Evolutionary conservation across 2,329 filamentous ascomycete species (phyloP).

Genomic region (Colletotrichum navitas): DNA sequence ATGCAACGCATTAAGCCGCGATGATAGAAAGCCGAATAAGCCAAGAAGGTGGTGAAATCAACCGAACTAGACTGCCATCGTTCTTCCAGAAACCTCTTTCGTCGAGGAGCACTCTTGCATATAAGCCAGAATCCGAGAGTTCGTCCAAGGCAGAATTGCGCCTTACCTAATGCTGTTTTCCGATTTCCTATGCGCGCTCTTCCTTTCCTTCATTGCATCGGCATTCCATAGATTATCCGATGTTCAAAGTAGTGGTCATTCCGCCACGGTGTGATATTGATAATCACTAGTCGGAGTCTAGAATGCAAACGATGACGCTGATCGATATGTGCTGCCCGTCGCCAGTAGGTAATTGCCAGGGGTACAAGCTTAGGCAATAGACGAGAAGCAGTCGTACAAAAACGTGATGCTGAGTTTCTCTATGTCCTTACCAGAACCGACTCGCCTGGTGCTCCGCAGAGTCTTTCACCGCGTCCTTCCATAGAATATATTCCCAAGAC

Average conservation of each 20-base stretch:
- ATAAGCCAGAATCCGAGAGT: background rate
- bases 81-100: background rate
- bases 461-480: slow-evolving; percentile 1
- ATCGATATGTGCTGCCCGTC: background rate
- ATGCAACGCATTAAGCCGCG: background rate
- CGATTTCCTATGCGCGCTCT: background rate
- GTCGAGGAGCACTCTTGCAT: background rate
- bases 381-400: background rate
- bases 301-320: background rate
- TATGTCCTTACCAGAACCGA: slow-evolving; percentile 21
- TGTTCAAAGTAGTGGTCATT: background rate
- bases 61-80: background rate
- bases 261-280: background rate
- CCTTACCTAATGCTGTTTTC: background rate
- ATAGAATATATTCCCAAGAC: slow-evolving; percentile 21
- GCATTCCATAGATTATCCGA: background rate
- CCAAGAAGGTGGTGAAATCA: background rate
- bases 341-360: background rate
- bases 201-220: background rate
- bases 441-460: background rate
- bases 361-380: background rate
- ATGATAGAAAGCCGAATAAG: background rate
- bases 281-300: background rate
- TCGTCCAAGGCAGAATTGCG: background rate
- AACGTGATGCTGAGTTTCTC: background rate